Conservation (phyloP, 257 asterid species). For the Linderniella brevidens region DNA sequence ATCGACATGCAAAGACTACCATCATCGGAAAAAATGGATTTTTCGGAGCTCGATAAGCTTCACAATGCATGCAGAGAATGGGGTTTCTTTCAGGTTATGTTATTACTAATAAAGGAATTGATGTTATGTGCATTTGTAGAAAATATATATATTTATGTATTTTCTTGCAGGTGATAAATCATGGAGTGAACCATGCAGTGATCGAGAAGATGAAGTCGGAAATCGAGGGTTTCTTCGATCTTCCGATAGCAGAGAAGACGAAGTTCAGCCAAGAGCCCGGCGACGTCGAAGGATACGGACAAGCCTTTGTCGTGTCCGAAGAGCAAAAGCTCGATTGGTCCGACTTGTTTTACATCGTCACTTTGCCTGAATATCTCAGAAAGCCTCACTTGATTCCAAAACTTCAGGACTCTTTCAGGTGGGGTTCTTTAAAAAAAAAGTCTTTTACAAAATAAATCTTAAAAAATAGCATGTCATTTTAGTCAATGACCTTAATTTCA, state of each 20-base stretch:
- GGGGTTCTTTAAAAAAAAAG: background rate
- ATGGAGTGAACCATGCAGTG: constrained; percentile 22
- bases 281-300: constrained; percentile 40
- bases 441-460: too few species aligned
- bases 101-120: too few species aligned
- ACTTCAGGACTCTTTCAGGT: constrained; percentile 37
- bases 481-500: background rate
- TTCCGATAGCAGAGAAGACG: constrained; percentile 40
- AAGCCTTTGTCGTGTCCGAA: constrained; percentile 40
- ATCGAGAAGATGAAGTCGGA: constrained; percentile 23
- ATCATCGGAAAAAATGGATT: too few species aligned
- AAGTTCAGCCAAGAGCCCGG: constrained; percentile 15
- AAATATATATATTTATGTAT: too few species aligned
- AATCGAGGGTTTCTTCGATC: constrained; percentile 26
- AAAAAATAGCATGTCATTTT: too few species aligned
- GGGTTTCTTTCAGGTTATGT: too few species aligned
- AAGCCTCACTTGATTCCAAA: constrained; percentile 33
- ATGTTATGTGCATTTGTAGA: too few species aligned
- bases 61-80: too few species aligned
- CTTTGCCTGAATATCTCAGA: constrained; percentile 23
- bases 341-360: constrained; percentile 18
- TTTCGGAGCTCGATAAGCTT: too few species aligned
- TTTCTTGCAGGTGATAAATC: constrained; percentile 39
- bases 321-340: constrained; percentile 60
- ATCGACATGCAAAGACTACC: too few species aligned